Evolutionary conservation across 2,329 filamentous ascomycete species (phyloP).

Genomic region (Trichophyton rubrum): DNA sequence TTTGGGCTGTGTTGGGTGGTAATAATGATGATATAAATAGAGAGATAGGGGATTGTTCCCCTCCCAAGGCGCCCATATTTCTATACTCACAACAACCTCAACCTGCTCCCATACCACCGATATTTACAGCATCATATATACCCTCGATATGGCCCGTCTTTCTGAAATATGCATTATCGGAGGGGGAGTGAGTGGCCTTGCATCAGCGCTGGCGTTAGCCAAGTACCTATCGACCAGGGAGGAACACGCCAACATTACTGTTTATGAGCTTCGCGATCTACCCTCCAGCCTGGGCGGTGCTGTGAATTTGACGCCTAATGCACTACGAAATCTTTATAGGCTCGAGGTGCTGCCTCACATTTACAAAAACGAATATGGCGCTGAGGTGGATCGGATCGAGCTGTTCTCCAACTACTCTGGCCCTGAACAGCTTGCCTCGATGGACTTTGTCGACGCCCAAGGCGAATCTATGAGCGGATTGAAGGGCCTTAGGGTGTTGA

Average conservation of each 20-base stretch:
- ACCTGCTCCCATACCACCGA: neutral
- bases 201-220: constrained; percentile 14
- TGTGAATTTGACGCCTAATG: constrained; percentile 22
- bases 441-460: constrained; percentile 32
- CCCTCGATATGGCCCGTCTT: neutral
- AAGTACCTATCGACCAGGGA: constrained; percentile 8
- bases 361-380: constrained; percentile 24
- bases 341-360: constrained; percentile 36
- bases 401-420: constrained; percentile 24
- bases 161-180: constrained; percentile 15
- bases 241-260: constrained; percentile 10
- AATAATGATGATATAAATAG: too few species aligned
- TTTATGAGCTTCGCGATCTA: constrained; percentile 22
- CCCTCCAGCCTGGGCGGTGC: constrained; percentile 23
- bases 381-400: neutral
- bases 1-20: too few species aligned
- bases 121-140: neutral
- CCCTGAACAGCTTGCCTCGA: constrained; percentile 37
- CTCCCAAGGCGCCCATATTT: neutral
- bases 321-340: constrained; percentile 19
- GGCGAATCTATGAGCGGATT: constrained; percentile 19
- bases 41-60: too few species aligned
- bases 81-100: neutral
- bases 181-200: constrained; percentile 16
- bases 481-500: constrained; percentile 44